Evolutionary conservation across 140 eudicot species (phyloP), one percentile per base, ranked within the genome.

Genomic region (Eryngium alpinum): DNA sequence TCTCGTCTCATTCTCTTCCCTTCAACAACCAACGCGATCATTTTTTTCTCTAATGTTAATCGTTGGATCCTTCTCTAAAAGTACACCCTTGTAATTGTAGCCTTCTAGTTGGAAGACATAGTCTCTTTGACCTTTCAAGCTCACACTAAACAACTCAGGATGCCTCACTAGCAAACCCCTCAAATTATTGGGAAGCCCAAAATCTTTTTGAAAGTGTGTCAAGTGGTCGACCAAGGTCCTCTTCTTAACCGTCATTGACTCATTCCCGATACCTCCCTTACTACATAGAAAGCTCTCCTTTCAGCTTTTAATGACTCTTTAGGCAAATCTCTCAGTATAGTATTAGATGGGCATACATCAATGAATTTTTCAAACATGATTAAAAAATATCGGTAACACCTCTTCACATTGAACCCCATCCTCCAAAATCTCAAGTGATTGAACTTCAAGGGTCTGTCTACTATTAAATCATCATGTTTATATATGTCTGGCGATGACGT

Each of bases 391-490:
- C 84, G 90, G 66, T 93, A 97, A 25, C 76, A 80, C 75, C 93
- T 87, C 82, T 86, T 91, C 72, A 93, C 81, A 53, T 87, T 93
- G 17, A 85, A 69, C 78, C 98, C 98, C 60, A 83, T 91, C 56
- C 98, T 89, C 43, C 97, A 88, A 16, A 93, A 92, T 67, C 89
- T 91, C 82, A 93, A 79, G 62, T 90, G 93, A 79, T 86, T 93
- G 80, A 93, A 93, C 75, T 93, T 93, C 75, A 91, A 84, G 7
- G 98, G 98, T 78, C 98, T 85, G 82, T 93, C 97, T n/a, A 93
- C 97, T 53, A 93, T 93, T 86, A 91, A 79, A 3, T 83, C 95
- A 73, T 71, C 81, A 13, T 90, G 72, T 43, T 85, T 74, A 43
- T 16, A 84, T 32, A 65, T 18, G 18, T 85, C 94, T 28, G 87